Base-by-base conservation (phyloP, 2,329 filamentous ascomycete genomes). In the Alternaria atra region DNA sequence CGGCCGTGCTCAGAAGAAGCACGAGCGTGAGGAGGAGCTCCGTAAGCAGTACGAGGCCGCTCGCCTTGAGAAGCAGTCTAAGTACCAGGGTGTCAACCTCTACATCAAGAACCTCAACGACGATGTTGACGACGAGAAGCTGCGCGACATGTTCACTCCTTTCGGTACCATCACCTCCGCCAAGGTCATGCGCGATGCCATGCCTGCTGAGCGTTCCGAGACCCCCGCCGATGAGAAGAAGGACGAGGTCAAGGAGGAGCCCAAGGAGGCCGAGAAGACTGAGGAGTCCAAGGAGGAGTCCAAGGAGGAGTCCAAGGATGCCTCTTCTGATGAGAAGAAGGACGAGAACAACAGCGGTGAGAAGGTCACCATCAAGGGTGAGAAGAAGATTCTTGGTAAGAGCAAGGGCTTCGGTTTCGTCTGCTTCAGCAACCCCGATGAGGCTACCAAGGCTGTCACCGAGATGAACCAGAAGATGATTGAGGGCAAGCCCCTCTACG, bases 401-500 rank as follows among this genome's bases (percentile, higher is more conserved):
- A 97, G 93, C 90, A 99, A 98, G 87, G 95, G 95, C 80, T 99
- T 99, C 80, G 95, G 95, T 75, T 99, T 99, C 81, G 95, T 99
- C 78, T 99, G 95, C 91, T 99, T 99, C 86, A 95, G 92, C 88
- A 98, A 97, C 87, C 94, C 95, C 63, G 95, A 99, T 76, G 95
- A 99, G 81, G 95, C 95, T 69, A 97, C 94, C 84, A 98, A 98
- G 89, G 95, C 95, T 68, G 94, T 99, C 68, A 93, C 94, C 63
- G 95, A 99, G 83, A 97, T 98, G 93, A 99, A 99, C 87, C 94
- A 98, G 87, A 93, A 95, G 82, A 99, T 99, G 95, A 87, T 98
- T 72, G 91, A 94, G 81, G 88, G 88, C 84, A 99, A 99, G 89
- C 95, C 95, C 59, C 87, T 99, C 63, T 99, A 99, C 79, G 95